Evolutionary conservation across 148 eudicot species (phyloP).

Genomic region (Spergularia bocconei): DNA sequence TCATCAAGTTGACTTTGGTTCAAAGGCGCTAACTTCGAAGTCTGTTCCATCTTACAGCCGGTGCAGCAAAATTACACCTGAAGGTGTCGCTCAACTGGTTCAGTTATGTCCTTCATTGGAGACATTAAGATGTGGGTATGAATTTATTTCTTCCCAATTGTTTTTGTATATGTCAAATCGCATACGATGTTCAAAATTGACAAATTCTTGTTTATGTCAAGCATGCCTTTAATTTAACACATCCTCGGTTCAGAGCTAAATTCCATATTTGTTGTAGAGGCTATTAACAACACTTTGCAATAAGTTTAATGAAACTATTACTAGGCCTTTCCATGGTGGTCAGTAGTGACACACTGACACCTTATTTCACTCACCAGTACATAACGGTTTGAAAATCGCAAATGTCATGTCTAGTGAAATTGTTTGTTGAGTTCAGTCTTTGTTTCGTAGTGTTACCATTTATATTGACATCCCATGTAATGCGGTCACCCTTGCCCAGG

Average conservation of each 20-base stretch:
- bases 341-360: no score
- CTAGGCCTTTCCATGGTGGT: no score
- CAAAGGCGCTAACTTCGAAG: constrained; percentile 7
- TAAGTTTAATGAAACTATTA: neutral
- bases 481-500: constrained; percentile 24
- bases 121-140: constrained; percentile 94
- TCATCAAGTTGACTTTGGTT: neutral
- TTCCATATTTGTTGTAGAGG: neutral
- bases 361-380: neutral
- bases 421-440: neutral
- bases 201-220: neutral
- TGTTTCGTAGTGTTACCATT: neutral
- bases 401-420: neutral
- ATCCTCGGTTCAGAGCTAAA: no score
- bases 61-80: constrained; percentile 66
- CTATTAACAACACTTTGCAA: neutral
- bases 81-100: constrained; percentile 66
- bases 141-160: constrained; percentile 2
- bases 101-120: constrained; percentile 65
- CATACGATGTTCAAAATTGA: neutral
- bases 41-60: constrained; percentile 44
- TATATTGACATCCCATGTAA: constrained; percentile 21
- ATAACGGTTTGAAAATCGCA: no score
- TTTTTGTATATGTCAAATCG: neutral
- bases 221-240: no score